Base-by-base conservation (phyloP, 176 grass and related monocot genomes). In the Hordeum marinum region DNA sequence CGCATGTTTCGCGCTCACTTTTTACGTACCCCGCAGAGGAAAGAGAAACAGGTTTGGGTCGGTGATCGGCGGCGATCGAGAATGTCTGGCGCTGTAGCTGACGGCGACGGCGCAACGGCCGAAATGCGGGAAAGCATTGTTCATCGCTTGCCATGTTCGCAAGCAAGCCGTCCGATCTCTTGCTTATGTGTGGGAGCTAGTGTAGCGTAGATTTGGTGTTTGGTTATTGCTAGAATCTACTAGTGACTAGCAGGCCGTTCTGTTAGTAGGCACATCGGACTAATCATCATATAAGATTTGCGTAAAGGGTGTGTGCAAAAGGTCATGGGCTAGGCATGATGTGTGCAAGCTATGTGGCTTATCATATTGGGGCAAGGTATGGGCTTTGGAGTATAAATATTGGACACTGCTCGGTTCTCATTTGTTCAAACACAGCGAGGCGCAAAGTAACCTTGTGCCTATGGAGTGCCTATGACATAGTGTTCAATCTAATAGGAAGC, bases 111-210 rank as follows among this genome's bases (percentile, higher is more conserved):
- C 9, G 58, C 84, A 86, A 83, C 88, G 25, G 45, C 79, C 58
- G 71, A 18, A 1, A n/a, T n/a, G n/a, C n/a, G n/a, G n/a, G n/a
- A n/a, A n/a, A n/a, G n/a, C n/a, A n/a, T n/a, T n/a, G n/a, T n/a
- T n/a, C n/a, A 57, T 77, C 29, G 65, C 27, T 86, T 90, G 84
- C 88, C 80, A 83, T 52, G 65, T 79, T 83, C 48, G 79, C 88
- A 82, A 77, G 88, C 78, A 81, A 81, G 78, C 15, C 46, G 6
- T 15, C 46, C 54, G 54, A 21, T 21, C 54, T 57, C 54, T 57
- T 57, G 54, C 55, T 55, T 63, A 61, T 55, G 74, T 57, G 54
- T 57, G 54, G 87, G 83, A 36, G 65, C 54, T 80, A 80, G 75
- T 62, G 82, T 17, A 80, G 75, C 50, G 82, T 17, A 11, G 60